These are phyloP conservation scores for Cardamine resedifolia DNA, from an alignment of 345 rosid species.

Conservation along the genomic window DNA sequence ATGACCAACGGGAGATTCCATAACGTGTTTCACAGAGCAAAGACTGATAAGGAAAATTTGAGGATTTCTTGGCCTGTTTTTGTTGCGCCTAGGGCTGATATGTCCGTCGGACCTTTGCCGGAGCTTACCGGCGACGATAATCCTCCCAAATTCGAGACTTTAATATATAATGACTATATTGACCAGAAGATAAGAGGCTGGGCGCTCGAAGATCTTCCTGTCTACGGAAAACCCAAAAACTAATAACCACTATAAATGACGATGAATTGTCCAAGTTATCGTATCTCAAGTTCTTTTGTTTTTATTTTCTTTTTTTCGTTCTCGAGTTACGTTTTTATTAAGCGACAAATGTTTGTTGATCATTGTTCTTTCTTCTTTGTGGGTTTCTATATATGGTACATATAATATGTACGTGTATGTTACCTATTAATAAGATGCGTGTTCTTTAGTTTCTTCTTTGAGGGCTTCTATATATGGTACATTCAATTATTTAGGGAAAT, in stretches of 20 bases:
- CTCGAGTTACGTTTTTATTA: neutral
- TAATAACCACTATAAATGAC: neutral
- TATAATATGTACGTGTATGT: neutral
- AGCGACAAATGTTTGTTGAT: neutral
- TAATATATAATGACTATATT: neutral
- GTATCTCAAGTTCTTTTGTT: neutral
- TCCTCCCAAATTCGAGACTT: conserved; percentile 2
- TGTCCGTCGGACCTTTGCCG: conserved; percentile 7
- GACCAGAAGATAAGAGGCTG: conserved; percentile 2
- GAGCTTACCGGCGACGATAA: neutral
- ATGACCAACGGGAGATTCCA: conserved; percentile 3
- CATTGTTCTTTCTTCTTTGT: neutral
- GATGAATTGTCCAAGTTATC: neutral
- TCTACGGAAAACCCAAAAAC: neutral
- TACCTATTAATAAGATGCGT: neutral
- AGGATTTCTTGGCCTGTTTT: conserved; percentile 14
- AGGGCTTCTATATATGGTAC: neutral
- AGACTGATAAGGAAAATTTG: neutral
- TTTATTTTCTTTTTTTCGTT: neutral
- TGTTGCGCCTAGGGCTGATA: neutral
- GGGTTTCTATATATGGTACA: neutral
- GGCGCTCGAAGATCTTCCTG: conserved; percentile 8
- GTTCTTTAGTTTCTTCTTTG: neutral
- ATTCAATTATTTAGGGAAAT: too few relatives aligned
- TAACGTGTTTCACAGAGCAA: neutral